Base-by-base conservation (phyloP, 176 grass and related monocot species). In the Carex parvula region DNA sequence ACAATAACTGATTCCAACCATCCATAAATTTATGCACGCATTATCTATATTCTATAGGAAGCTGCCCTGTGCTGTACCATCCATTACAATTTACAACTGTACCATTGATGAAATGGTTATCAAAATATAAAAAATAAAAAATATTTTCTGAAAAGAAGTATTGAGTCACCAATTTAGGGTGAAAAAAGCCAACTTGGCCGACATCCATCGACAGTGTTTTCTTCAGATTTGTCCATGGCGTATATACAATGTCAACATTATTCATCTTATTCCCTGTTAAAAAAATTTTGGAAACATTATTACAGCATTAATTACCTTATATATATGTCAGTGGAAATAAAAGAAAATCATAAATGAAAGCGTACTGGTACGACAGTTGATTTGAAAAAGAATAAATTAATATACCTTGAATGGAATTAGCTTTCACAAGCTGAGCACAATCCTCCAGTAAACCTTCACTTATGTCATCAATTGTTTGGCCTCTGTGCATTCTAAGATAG, bases 111-210 rank as follows among this genome's bases (percentile, higher is more conserved):
- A 17, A 57, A 57, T 14, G 16, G 16, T 18, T 4, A 57, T 57
- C 55, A 57, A 17, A 57, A 26, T 24, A 16, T 2, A 57, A 57
- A 4, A 57, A 17, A 18, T 17, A 37, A 37, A 29, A 29, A 35
- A 8, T 11, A 17, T n/a, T 71, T n/a, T 60, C 16, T 18, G 5
- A 65, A 76, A 55, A 3, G 17, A 14, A 6, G 2, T 5, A 64
- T 13, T 46, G 35, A 80, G 35, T 59, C 60, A 99, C 96, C 96
- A 95, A 83, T 65, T 92, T 92, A 42, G 78, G 39, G 81, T 94
- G 89, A 67, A 90, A 89, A 81, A 99, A 99, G 83, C 96, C 96
- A 90, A 99, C 96, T 95, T 99, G 96, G n/a, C 96, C 96, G 71
- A 99, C 93, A 88, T 99, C 93, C 96, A 99, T 99, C 0, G 96